Evolutionary conservation across 305 asterid genomes (phyloP).

Genomic region (Ajuga reptans): DNA sequence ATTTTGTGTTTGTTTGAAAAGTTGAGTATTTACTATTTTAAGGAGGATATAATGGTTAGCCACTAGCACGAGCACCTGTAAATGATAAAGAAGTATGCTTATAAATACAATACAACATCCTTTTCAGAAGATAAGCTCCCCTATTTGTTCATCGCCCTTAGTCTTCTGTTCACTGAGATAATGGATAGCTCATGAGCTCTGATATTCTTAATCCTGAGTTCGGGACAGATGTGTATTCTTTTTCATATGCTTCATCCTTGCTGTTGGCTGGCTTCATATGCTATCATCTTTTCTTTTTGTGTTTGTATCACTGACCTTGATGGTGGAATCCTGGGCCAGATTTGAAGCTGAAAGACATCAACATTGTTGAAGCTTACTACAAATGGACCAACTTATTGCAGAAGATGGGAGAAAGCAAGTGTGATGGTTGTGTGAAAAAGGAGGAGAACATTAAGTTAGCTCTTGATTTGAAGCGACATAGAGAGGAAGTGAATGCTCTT

Average conservation of each 20-base stretch:
- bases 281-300: constrained; percentile 8
- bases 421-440: constrained; percentile 81
- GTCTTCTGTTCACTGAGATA: background rate
- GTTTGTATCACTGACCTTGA: constrained; percentile 19
- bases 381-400: constrained; percentile 66
- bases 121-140: background rate
- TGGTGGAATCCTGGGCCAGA: constrained; percentile 44
- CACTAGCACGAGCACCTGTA: background rate
- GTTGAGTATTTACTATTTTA: too few relatives aligned
- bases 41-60: too few relatives aligned
- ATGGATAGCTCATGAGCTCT: background rate
- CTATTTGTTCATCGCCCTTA: constrained; percentile 2
- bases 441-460: constrained; percentile 80
- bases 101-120: background rate
- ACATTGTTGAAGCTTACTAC: constrained; percentile 55
- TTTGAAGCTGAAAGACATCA: constrained; percentile 69
- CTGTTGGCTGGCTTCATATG: background rate
- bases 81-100: background rate
- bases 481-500: constrained; percentile 67
- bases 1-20: too few relatives aligned
- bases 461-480: constrained; percentile 50
- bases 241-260: constrained; percentile 2
- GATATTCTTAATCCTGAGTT: background rate
- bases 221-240: background rate
- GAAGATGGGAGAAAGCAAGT: constrained; percentile 82